phyloP scores from a whole-genome alignment of 176 grass and related monocot genomes.

The sorghum (Sorghum bicolor) region Sorghum_bicolor_NCBIv3 NC_012878.2:56419001-56419500 shows the following conservation, averaged over 20 bases:
- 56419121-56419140: too few species aligned
- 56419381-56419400: conserved; percentile 17
- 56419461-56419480: conserved; percentile 6
- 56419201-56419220: rapidly evolving
- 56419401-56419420: background rate
- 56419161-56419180: background rate
- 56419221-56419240: background rate
- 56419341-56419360: background rate
- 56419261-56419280: rapidly evolving
- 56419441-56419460: background rate
- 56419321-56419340: background rate
- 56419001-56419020: background rate
- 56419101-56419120: too few species aligned
- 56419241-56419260: background rate
- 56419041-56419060: background rate
- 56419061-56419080: background rate
- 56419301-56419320: background rate
- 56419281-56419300: background rate
- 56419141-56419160: background rate
- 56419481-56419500: conserved; percentile 15
- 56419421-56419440: background rate
- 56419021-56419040: background rate
- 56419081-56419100: background rate
- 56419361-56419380: background rate
- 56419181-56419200: background rate